These are phyloP conservation scores for Aspergillus haitiensis DNA, from an alignment of 495 filamentous ascomycete genomes.

Conservation along the genomic window DNA sequence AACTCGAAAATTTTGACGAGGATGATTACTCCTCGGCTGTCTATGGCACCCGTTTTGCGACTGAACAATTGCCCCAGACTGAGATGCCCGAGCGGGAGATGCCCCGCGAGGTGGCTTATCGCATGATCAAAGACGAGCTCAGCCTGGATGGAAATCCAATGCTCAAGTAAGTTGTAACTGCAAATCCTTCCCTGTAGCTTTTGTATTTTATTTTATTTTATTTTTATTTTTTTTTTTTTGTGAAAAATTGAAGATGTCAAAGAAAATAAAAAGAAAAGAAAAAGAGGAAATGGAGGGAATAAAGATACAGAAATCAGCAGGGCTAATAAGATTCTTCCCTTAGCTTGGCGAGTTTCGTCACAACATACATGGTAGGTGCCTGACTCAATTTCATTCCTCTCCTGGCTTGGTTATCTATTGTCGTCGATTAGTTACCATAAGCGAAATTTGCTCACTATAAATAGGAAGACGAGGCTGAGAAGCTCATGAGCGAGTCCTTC, in stretches of 20 bases:
- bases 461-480: slow-evolving; percentile 86
- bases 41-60: slow-evolving; percentile 81
- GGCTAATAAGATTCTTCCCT: slow-evolving; percentile 10
- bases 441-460: slow-evolving; percentile 24
- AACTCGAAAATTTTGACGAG: slow-evolving; percentile 42
- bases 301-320: neutral
- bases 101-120: slow-evolving; percentile 86
- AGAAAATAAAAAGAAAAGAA: too few relatives aligned
- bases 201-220: slow-evolving; percentile 26
- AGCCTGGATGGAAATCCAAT: slow-evolving; percentile 55
- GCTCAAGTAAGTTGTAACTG: slow-evolving; percentile 59
- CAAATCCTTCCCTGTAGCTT: too few relatives aligned
- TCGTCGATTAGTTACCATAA: neutral
- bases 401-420: neutral
- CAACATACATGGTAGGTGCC: slow-evolving; percentile 77
- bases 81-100: slow-evolving; percentile 91
- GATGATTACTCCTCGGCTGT: slow-evolving; percentile 70
- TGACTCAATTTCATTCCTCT: neutral
- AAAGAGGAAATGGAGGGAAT: too few relatives aligned
- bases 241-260: too few relatives aligned
- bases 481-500: slow-evolving; percentile 81
- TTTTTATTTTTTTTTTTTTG: neutral
- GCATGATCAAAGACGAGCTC: slow-evolving; percentile 93
- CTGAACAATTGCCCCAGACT: slow-evolving; percentile 70
- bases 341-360: slow-evolving; percentile 78